Base-by-base conservation (phyloP, 345 rosid genomes). In the Lumnitzera racemosa region DNA sequence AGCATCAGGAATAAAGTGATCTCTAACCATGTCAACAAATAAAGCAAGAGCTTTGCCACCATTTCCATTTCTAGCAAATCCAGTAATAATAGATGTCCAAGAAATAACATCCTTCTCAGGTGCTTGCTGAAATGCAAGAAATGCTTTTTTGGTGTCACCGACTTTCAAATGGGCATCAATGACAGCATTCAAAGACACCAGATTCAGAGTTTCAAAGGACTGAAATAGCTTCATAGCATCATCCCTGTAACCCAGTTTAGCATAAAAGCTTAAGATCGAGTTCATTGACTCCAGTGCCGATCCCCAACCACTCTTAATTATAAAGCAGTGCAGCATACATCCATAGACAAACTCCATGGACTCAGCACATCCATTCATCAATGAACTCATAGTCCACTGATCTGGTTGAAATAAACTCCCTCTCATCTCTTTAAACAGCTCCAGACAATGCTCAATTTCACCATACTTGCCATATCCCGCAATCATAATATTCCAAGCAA, bases 401-500 rank as follows among this genome's bases (percentile, higher is more conserved):
- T 90, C 97, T 24, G 89, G 90, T 48, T 67, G 51, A 48, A 61
- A 65, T 46, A 60, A 67, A 70, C 69, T 72, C 61, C 64, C 58
- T 57, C 59, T 51, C 89, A 87, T 85, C 65, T 76, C 81, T 66
- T 53, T 77, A 57, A 85, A 75, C 12, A 81, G 43, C 13, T 50
- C 56, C 15, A 85, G 65, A 74, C 97, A 90, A 7, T 47, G 51
- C 57, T 77, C 82, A 27, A 80, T 54, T 12, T 82, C 72, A 49
- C 87, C 94, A 63, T 49, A 46, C 16, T 68, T 77, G 3, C 86
- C 83, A 79, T 80, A 72, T 12, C 86, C 87, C 0, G 78, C 71
- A 47, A 90, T 85, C 83, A 90, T 74, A 16, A 77, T 85, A 66
- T 90, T 90, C 96, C 97, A 90, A 20, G 97, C 77, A 71, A 83